These are phyloP conservation scores for Scutellaria minor DNA, from an alignment of 257 asterid species.

Conservation along the genomic window DNA sequence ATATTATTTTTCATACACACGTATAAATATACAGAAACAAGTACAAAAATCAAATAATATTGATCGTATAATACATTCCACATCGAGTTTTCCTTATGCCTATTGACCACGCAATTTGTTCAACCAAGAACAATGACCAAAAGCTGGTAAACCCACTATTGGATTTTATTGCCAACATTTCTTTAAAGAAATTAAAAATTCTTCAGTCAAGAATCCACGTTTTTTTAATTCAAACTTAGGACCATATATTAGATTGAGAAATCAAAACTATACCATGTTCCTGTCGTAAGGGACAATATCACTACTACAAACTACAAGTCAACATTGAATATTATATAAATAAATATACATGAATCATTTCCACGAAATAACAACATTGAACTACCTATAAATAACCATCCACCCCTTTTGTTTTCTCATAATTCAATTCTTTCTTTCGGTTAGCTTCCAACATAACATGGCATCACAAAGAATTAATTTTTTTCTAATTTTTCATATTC, in stretches of 20 bases:
- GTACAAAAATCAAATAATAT: no score
- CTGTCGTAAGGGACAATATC: slow-evolving; percentile 22
- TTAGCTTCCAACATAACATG: slow-evolving; percentile 33
- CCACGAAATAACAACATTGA: background rate
- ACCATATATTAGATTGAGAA: background rate
- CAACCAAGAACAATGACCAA: slow-evolving; percentile 9
- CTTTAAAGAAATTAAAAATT: background rate
- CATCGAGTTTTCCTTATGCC: background rate
- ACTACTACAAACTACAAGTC: slow-evolving; percentile 11
- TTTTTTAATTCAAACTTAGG: slow-evolving; percentile 9
- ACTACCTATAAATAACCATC: slow-evolving; percentile 29
- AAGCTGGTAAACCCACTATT: background rate
- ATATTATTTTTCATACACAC: no score
- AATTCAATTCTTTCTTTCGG: background rate
- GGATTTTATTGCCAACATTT: background rate
- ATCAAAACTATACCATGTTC: background rate
- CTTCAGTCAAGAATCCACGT: slow-evolving; percentile 23
- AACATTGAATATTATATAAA: slow-evolving; percentile 2
- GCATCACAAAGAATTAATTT: slow-evolving; percentile 12
- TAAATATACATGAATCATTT: background rate
- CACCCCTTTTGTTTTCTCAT: background rate
- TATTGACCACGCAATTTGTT: slow-evolving; percentile 25
- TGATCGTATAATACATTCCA: no score
- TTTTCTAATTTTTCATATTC: slow-evolving; percentile 33
- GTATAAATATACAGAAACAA: no score